Base-by-base conservation (phyloP, 768 basidiomycete species). In the Tylopilus plumbeoviolaceoides region DNA sequence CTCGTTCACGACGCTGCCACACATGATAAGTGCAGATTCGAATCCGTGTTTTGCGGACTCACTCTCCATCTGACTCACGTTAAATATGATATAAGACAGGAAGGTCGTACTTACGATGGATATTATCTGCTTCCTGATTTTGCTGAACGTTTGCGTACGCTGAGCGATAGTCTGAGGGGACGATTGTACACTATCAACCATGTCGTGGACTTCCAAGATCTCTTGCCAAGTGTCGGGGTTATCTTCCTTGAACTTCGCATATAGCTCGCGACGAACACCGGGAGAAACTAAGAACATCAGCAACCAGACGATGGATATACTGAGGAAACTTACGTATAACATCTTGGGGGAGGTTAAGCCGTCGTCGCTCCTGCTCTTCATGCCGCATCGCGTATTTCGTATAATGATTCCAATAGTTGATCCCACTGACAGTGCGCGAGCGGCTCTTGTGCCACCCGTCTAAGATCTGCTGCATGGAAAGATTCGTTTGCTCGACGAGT, bases 381-480 rank as follows among this genome's bases (percentile, higher is more conserved):
- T 56, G 50, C 46, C 33, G 11, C 33, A 23, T 27, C 4, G 39
- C 36, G n/a, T 56, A 56, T 14, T 41, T 47, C 4, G 36, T 15
- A 7, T 53, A 56, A 0, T 14, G 42, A 23, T 56, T 53, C 55
- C 55, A 56, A 21, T 56, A 42, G 28, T 56, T 57, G 0, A 21
- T 47, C 0, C 21, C 31, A 11, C 41, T 36, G 1, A 48, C 31
- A 0, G 21, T n/a, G 17, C 36, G 30, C 14, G 27, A 30, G 17
- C 6, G 25, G 17, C 45, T 55, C 47, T 58, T 58, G 23, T 50
- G 43, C 46, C 53, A 58, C 3, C 48, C 48, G 6, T 49, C 41
- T 2, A 51, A 23, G 2, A 57, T 27, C 27, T 57, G 56, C 39
- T 50, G 48, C 9, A 2, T 10, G 4, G 40, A 23, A 17, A 49